Evolutionary conservation across 2,329 filamentous ascomycete species (phyloP).

Genomic region (Cladosporium sp.): DNA sequence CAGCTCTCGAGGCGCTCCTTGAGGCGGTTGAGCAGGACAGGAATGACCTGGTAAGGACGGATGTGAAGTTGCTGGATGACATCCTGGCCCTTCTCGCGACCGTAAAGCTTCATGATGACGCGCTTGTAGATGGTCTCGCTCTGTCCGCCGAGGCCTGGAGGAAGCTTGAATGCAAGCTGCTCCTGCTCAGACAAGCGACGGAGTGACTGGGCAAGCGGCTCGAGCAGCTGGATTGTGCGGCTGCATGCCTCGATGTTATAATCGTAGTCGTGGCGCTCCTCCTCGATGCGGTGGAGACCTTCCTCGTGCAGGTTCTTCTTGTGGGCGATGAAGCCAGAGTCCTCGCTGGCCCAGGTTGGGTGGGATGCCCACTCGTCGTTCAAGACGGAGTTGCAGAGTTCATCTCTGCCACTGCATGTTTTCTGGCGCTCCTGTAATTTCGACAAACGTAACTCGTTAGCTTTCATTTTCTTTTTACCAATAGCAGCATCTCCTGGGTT

Average conservation of each 20-base stretch:
- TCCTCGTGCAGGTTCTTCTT: constrained; percentile 96
- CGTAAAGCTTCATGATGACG: constrained; percentile 96
- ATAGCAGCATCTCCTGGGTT: neutral
- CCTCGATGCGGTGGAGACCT: constrained; percentile 90
- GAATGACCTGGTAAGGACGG: constrained; percentile 82
- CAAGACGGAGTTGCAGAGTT: constrained; percentile 87
- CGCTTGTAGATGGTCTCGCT: constrained; percentile 97
- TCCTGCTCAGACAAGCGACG: constrained; percentile 67
- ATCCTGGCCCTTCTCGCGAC: constrained; percentile 75
- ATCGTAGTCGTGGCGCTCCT: constrained; percentile 97
- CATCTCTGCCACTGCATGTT: constrained; percentile 89
- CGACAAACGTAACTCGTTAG: constrained; percentile 12
- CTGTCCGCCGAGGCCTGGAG: constrained; percentile 81
- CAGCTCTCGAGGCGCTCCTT: constrained; percentile 98
- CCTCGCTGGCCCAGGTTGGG: constrained; percentile 97
- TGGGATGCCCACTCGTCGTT: constrained; percentile 99
- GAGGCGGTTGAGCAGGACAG: constrained; percentile 81
- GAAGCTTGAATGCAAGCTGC: constrained; percentile 76
- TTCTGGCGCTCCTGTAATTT: constrained; percentile 74
- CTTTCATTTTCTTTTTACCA: neutral
- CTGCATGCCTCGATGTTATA: constrained; percentile 96
- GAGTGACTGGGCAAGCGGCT: constrained; percentile 90
- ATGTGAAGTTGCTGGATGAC: constrained; percentile 86
- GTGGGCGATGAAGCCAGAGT: constrained; percentile 96
- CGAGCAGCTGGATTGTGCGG: constrained; percentile 92